Evolutionary conservation across 2,329 filamentous ascomycete species (phyloP), one percentile per base, ranked within the genome.

Genomic region (Sclerotinia nivalis): DNA sequence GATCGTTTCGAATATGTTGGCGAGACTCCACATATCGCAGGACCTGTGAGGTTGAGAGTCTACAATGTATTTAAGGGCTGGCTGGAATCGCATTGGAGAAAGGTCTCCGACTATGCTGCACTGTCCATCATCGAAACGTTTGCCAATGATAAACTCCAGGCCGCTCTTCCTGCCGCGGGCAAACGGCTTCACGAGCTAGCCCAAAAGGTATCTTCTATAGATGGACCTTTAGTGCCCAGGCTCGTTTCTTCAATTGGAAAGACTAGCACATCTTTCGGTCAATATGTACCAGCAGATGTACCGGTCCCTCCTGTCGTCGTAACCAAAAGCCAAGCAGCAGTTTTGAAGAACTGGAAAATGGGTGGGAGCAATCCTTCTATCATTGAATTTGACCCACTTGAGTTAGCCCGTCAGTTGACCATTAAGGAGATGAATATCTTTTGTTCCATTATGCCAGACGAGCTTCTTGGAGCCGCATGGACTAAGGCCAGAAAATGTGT

Each of bases 21-120:
- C 18, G 91, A 96, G 71, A 91, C 90, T 61, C 87, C 89, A 31
- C 86, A 89, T 70, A 87, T 94, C 72, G 89, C 93, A 31, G 87
- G 85, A 3, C 93, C 95, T 0, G 95, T 98, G 31, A 89, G 94
- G 65, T 83, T 99, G 61, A 89, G 96, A 66, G 93, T 98, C 1
- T 98, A 96, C 83, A 98, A 99, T 78, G 90, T 93, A 69, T 93
- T 99, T 85, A 99, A 99, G 81, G 92, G 92, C 55, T 99, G 96
- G 96, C 84, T 99, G 28, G 96, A 98, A 82, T 96, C 92, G 9
- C 93, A 99, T 80, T 99, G 96, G 95, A 89, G 91, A 61, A 88
- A 93, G 73, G 88, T 93, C 71, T 89, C 89, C 15, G 96, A 99
- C 78, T 87, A 88, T 67, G 86, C 88, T 18, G 93, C 94, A 1